Base-by-base conservation (phyloP, 2,329 filamentous ascomycete species). In the Ceratocystis eucalypticola region DNA sequence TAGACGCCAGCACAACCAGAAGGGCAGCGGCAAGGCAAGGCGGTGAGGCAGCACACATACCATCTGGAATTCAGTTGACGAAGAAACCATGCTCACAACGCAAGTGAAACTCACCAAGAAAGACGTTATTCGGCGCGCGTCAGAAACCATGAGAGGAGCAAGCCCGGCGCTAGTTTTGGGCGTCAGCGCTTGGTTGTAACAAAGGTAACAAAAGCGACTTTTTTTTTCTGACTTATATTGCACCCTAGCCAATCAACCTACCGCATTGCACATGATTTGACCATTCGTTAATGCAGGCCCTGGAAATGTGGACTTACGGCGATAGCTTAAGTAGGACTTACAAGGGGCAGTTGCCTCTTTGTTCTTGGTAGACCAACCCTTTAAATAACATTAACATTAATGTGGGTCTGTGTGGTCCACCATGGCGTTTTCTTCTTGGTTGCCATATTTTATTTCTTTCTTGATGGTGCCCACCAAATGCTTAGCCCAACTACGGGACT, bases 301-400 rank as follows among this genome's bases (percentile, higher is more conserved):
- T 53, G 10, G 20, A 53, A 41, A 41, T 41, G 37, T 12, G 8
- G 37, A 41, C 37, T 41, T 25, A 25, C 25, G 48, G 48, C 48
- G 20, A 53, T 15, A 53, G 48, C 48, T 53, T 41, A 41, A 41
- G 8, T 41, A 37, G 33, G 37, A 41, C 37, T 41, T 53, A 28
- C 48, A 20, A 53, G 48, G 48, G 48, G 22, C 20, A 53, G 48
- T 25, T 53, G 48, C 37, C 37, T 41, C 48, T 53, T 53, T 53
- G 48, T 28, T 25, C 48, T 50, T 50, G 6, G 7, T 20, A 20
- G 15, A 20, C 46, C 22, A 22, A 1, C 22, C 48, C 48, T 53
- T 53, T 53, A 53, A 53, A 53, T 53, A 53, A 53, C 48, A 53
- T 53, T 53, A 53, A 53, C 48, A 53, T 53, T 53, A 53, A 28